These are phyloP conservation scores for Pleurotus djamor DNA, from an alignment of 768 basidiomycete genomes.

Conservation along the genomic window DNA sequence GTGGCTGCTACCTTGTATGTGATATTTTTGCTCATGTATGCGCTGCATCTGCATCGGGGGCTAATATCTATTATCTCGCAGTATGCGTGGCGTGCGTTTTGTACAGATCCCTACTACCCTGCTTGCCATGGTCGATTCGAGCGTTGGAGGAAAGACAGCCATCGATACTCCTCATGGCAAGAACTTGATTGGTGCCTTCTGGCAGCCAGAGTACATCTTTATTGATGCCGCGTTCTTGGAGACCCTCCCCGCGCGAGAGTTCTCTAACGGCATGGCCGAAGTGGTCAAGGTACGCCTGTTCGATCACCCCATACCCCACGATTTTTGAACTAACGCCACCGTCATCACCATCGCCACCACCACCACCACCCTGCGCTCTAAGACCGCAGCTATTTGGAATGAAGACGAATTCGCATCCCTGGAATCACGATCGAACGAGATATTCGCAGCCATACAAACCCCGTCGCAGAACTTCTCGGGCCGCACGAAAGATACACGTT, in stretches of 20 bases:
- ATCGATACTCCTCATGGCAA: slow-evolving; percentile 98
- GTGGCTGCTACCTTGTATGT: slow-evolving; percentile 96
- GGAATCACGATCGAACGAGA: slow-evolving; percentile 82
- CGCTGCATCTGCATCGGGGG: not conserved
- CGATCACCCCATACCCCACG: too few species aligned
- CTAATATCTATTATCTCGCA: slow-evolving; percentile 22
- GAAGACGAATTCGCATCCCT: slow-evolving; percentile 85
- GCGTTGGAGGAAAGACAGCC: slow-evolving; percentile 98
- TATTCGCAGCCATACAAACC: slow-evolving; percentile 81
- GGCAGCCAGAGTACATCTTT: slow-evolving; percentile 97
- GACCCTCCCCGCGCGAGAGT: slow-evolving; percentile 87
- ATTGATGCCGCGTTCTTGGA: slow-evolving; percentile 96
- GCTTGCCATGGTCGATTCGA: slow-evolving; percentile 98
- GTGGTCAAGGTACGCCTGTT: slow-evolving; percentile 78
- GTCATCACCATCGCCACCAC: too few species aligned
- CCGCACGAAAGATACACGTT: slow-evolving; percentile 62
- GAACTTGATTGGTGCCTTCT: slow-evolving; percentile 97
- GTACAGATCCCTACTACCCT: slow-evolving; percentile 96
- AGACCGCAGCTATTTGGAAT: slow-evolving; percentile 99
- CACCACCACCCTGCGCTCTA: not conserved
- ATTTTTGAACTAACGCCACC: too few species aligned
- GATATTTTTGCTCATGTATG: not conserved
- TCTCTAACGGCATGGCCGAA: slow-evolving; percentile 99
- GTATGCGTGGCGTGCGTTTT: slow-evolving; percentile 97
- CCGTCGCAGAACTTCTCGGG: slow-evolving; percentile 59